phyloP scores from a whole-genome alignment of 352 stramenopile genomes.

The Phytophthora pisi region DNA sequence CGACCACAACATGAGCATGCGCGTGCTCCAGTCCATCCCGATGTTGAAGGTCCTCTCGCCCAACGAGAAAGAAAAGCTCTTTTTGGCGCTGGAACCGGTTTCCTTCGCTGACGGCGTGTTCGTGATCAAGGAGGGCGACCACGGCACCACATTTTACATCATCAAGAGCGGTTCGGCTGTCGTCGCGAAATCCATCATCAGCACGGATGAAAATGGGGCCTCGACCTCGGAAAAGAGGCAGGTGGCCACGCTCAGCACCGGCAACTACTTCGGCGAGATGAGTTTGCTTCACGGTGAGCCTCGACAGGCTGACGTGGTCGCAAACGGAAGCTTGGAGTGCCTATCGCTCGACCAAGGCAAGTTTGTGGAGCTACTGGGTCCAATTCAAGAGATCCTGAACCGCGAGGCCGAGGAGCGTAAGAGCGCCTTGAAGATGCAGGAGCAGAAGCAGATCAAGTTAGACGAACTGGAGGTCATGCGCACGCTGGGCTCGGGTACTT shows the following conservation, averaged over 20 bases:
- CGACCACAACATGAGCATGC: slow-evolving; percentile 87
- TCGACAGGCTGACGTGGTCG: slow-evolving; percentile 71
- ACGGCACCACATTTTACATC: slow-evolving; percentile 79
- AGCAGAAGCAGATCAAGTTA: slow-evolving; percentile 53
- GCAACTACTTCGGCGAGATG: slow-evolving; percentile 78
- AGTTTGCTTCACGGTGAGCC: slow-evolving; percentile 67
- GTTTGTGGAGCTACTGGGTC: slow-evolving; percentile 87
- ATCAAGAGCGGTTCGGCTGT: slow-evolving; percentile 75
- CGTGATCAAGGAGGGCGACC: slow-evolving; percentile 74
- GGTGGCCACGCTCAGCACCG: slow-evolving; percentile 61
- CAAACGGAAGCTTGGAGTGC: slow-evolving; percentile 81
- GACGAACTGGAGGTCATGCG: slow-evolving; percentile 83
- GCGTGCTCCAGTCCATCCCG: slow-evolving; percentile 74
- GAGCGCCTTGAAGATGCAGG: slow-evolving; percentile 36
- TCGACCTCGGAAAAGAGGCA: slow-evolving; percentile 33
- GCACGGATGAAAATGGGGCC: slow-evolving; percentile 29
- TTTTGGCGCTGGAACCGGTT: slow-evolving; percentile 53
- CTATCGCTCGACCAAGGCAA: slow-evolving; percentile 86
- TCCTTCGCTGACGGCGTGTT: slow-evolving; percentile 61
- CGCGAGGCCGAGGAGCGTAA: slow-evolving; percentile 66
- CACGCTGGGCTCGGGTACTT: slow-evolving; percentile 94
- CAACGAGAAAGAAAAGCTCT: slow-evolving; percentile 70
- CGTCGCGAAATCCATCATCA: slow-evolving; percentile 52
- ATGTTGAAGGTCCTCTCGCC: slow-evolving; percentile 71
- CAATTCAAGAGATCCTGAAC: slow-evolving; percentile 75